These are phyloP conservation scores for Podila epicladia DNA, from an alignment of 192 early-diverging fungal genomes.

Conservation along the genomic window DNA sequence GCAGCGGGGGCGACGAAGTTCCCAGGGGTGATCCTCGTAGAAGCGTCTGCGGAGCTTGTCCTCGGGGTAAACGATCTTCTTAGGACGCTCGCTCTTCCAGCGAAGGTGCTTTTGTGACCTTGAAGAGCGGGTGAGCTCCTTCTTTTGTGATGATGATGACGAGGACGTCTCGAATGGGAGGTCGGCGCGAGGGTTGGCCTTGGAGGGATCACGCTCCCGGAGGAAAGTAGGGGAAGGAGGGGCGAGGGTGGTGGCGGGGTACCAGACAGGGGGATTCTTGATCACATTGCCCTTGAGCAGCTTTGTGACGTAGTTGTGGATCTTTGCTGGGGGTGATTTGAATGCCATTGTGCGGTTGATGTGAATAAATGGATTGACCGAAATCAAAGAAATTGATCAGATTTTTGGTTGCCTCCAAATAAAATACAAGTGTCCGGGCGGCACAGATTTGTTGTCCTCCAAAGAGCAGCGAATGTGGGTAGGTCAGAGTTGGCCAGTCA, in stretches of 20 bases:
- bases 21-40: constrained; percentile 94
- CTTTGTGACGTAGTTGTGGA: constrained; percentile 61
- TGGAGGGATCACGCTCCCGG: constrained; percentile 54
- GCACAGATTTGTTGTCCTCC: background rate
- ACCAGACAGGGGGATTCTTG: constrained; percentile 65
- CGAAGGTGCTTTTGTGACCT: constrained; percentile 66
- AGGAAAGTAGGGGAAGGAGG: constrained; percentile 68
- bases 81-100: constrained; percentile 68
- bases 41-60: constrained; percentile 87
- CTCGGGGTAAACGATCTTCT: constrained; percentile 87
- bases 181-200: constrained; percentile 4
- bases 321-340: constrained; percentile 53
- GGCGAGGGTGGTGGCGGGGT: constrained; percentile 52
- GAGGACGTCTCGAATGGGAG: constrained; percentile 11
- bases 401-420: background rate
- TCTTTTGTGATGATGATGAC: constrained; percentile 11
- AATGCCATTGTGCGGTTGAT: constrained; percentile 26
- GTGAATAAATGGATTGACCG: background rate
- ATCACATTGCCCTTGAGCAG: constrained; percentile 63
- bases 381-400: background rate
- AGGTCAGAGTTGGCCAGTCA: too few relatives aligned
- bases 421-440: background rate
- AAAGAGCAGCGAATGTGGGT: too few relatives aligned
- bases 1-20: constrained; percentile 75
- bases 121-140: constrained; percentile 24